Base-by-base conservation (phyloP, 2,329 filamentous ascomycete genomes). In the Botrytis elliptica region DNA sequence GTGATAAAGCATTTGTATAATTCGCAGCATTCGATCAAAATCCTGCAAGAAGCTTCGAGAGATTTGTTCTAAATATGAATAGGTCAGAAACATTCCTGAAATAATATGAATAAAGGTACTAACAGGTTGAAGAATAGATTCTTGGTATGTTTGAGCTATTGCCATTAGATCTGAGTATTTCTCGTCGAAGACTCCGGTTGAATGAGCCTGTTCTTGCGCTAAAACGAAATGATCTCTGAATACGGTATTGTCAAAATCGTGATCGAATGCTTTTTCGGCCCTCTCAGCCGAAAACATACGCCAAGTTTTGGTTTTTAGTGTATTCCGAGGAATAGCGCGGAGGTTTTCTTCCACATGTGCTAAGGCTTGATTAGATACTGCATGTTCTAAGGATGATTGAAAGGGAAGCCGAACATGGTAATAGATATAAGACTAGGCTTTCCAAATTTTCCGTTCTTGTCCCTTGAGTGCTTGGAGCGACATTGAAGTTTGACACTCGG, bases 391-490 rank as follows among this genome's bases (percentile, higher is more conserved):
- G 8, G 42, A 29, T 33, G 6, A 20, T 65, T 55, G 46, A 20
- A 22, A 62, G 36, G 38, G 9, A 49, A 65, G 65, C 3, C 70
- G 16, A 57, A 74, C 75, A 71, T 20, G 75, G 75, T 36, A 76
- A n/a, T 7, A 76, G 73, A 44, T 74, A 75, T 38, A 76, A 55
- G 29, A 76, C 75, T n/a, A 76, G 72, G 36, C 70, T 75, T 59
- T 76, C 75, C 44, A 76, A 36, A 38, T 73, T 75, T 40, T 75
- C 75, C 22, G 59, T 72, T 33, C 75, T 66, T 18, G 70, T 76
- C 18, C 74, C 74, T 9, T 67, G 64, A 29, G 59, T 69, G 69
- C 75, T 76, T 25, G 75, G 75, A 65, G 70, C 65, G 14, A 64
- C 16, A 38, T 74, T 75, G 66, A 76, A 76, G 46, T 73, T 73